These are phyloP conservation scores for Lizonia empirigonia DNA, from an alignment of 2,329 filamentous ascomycete genomes.

Conservation along the genomic window DNA sequence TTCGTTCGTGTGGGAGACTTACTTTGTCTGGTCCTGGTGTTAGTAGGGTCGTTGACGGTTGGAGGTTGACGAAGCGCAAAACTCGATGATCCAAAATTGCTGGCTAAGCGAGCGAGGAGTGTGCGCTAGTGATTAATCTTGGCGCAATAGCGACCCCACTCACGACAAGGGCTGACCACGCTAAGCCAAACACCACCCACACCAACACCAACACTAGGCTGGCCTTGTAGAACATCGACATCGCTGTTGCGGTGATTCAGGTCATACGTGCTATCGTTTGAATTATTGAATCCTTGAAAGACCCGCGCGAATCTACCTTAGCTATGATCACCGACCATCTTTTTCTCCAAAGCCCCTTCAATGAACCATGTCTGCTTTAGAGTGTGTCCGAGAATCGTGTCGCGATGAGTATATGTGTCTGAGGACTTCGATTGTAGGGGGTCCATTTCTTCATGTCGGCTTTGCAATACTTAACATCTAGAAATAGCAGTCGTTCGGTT, in stretches of 20 bases:
- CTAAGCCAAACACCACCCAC: too few species aligned
- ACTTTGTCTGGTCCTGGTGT: constrained; percentile 23
- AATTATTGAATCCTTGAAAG: background rate
- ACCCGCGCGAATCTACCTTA: too few species aligned
- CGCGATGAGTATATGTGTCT: too few species aligned
- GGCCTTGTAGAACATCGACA: background rate
- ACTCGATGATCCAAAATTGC: constrained; percentile 13
- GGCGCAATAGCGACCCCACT: constrained; percentile 8
- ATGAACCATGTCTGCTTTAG: too few species aligned
- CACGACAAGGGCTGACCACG: background rate
- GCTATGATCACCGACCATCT: too few species aligned
- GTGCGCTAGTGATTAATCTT: constrained; percentile 12
- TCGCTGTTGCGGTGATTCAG: background rate
- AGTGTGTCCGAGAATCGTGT: too few species aligned
- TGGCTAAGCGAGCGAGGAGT: constrained; percentile 12
- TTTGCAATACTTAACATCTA: too few species aligned
- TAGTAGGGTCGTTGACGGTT: constrained; percentile 22
- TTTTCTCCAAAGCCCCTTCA: too few species aligned
- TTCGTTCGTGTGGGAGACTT: constrained; percentile 11
- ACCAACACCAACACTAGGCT: background rate
- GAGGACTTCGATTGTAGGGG: too few species aligned
- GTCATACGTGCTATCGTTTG: background rate
- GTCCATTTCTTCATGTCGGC: too few species aligned
- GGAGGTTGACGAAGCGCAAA: constrained; percentile 17
- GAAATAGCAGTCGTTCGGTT: too few species aligned